Evolutionary conservation across 176 grass and related monocot genomes (phyloP).

Genomic region (Bonia amplexicaulis): DNA sequence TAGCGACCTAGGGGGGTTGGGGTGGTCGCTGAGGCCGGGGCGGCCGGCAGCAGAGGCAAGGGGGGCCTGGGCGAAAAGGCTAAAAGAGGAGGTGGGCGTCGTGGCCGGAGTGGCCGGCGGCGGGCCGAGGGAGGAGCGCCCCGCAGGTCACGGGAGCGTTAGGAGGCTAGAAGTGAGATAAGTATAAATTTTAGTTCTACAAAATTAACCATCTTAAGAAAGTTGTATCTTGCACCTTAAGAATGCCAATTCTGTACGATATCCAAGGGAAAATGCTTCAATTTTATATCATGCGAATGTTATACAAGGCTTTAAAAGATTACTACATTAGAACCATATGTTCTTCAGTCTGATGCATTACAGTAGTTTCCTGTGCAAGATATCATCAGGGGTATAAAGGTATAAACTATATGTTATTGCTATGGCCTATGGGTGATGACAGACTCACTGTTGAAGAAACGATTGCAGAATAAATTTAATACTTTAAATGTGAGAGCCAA

Average conservation of each 20-base stretch:
- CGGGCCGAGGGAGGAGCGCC: too few species aligned
- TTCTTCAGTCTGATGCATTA: neutral
- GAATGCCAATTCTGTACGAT: too few species aligned
- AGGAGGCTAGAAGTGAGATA: too few species aligned
- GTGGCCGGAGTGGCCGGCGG: too few species aligned
- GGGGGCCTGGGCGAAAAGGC: too few species aligned
- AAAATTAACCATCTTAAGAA: neutral
- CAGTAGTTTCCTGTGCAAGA: neutral
- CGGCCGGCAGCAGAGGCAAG: too few species aligned
- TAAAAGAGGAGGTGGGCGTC: too few species aligned
- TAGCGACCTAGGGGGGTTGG: too few species aligned
- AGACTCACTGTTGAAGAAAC: neutral
- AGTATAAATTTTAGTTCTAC: neutral
- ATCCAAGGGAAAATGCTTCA: too few species aligned
- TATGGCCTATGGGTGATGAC: neutral
- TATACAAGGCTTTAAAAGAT: neutral
- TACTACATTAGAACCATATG: neutral
- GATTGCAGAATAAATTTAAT: neutral
- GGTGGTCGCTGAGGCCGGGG: too few species aligned
- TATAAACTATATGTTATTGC: neutral
- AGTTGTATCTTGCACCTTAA: neutral
- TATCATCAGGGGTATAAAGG: neutral
- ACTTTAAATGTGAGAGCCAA: neutral
- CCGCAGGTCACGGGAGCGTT: too few species aligned
- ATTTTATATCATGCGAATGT: too few species aligned